Conservation (phyloP, 2,329 filamentous ascomycete species). For the Botrytis squamosa region DNA sequence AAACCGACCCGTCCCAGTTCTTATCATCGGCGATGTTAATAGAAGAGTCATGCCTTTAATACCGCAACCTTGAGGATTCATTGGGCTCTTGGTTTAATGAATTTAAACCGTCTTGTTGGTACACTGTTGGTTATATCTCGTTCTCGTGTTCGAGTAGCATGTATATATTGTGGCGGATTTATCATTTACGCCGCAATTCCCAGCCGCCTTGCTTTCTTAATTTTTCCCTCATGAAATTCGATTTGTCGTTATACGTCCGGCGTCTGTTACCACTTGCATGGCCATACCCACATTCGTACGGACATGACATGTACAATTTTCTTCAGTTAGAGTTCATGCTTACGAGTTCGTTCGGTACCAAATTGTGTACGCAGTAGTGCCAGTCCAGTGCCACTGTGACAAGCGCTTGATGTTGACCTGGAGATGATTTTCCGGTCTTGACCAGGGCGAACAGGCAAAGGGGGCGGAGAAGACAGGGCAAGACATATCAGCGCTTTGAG, state of each 20-base stretch:
- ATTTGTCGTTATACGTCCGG: background rate
- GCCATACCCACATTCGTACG: background rate
- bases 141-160: slow-evolving; percentile 6
- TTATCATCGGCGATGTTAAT: background rate
- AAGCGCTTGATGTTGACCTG: slow-evolving; percentile 11
- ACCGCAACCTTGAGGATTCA: background rate
- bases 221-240: background rate
- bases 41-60: background rate
- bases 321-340: slow-evolving; percentile 4
- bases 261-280: background rate
- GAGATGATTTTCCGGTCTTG: background rate
- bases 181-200: slow-evolving; percentile 1
- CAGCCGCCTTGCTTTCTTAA: background rate
- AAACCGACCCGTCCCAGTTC: background rate
- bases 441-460: background rate
- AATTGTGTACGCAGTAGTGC: slow-evolving; percentile 1
- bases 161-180: slow-evolving; percentile 8
- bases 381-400: background rate
- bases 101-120: background rate
- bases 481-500: slow-evolving; percentile 4
- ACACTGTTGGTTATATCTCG: background rate
- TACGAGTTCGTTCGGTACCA: background rate
- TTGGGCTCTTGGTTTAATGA: background rate
- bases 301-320: background rate
- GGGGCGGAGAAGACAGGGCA: background rate